Evolutionary conservation across 2,329 filamentous ascomycete species (phyloP), one percentile per base, ranked within the genome.

Genomic region (Trichoderma atrobrunneum): DNA sequence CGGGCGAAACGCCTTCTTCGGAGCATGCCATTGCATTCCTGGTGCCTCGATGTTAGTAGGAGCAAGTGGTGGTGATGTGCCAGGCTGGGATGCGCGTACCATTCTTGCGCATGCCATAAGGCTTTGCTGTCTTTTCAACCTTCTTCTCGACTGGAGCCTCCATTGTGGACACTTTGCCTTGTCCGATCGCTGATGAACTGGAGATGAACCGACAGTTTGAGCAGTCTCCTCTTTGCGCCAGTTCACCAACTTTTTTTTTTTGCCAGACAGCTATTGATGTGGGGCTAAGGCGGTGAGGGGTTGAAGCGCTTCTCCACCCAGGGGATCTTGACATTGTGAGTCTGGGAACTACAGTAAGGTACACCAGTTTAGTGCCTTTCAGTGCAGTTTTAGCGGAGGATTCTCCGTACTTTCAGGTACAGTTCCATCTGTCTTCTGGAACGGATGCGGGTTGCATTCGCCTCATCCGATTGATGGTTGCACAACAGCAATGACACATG

Each of bases 21-120:
- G 86, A 68, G 87, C 86, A 80, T 97, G 94, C 96, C 96, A 99
- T 85, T 97, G 93, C 85, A 98, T 98, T 80, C 96, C 96, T 97
- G 79, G 32, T 0, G 21, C 16, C 51, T 54, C 7, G 3, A 32
- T 32, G 60, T 72, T n/a, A 72, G 71, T 54, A 57, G 51, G n/a
- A 4, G 12, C 1, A 12, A 51, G 30, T n/a, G 11, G 30, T 21
- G 34, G 12, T 26, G 16, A 60, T 28, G 43, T 16, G 8, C 30
- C 7, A 30, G 51, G 56, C 28, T 11, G 36, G n/a, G 24, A 16
- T 48, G 68, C 72, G 77, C 84, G 74, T 85, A 95, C 93, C 93
- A 85, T 97, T 97, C 82, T 92, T 92, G 77, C 93, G 92, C 88
- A 96, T 91, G 74, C 91, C 93, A 81, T 83, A 84, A 71, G 79